Evolutionary conservation across 2,329 filamentous ascomycete species (phyloP).

Genomic region (Penicillium sp.): DNA sequence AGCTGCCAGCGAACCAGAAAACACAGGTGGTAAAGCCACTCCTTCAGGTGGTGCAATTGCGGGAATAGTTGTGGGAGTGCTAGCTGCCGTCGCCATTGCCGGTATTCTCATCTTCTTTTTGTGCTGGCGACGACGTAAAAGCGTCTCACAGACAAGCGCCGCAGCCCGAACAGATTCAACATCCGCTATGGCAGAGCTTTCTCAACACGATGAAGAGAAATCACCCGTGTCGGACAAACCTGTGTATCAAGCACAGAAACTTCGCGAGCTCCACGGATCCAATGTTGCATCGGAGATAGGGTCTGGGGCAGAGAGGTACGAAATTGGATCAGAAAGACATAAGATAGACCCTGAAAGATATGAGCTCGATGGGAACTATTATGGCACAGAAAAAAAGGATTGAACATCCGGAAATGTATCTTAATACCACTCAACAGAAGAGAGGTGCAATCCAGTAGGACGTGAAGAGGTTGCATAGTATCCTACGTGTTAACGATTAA

Average conservation of each 20-base stretch:
- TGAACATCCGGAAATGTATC: not conserved
- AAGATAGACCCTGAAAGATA: not conserved
- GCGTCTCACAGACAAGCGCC: not conserved
- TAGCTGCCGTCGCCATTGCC: not conserved
- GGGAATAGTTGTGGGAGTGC: not conserved
- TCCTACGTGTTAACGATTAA: no score
- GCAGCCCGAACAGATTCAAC: not conserved
- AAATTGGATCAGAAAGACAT: not conserved
- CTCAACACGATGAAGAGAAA: not conserved
- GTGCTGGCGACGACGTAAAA: not conserved
- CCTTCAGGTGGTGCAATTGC: not conserved
- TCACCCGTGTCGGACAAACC: not conserved
- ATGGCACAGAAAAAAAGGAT: not conserved
- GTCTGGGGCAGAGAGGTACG: not conserved
- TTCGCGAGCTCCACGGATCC: not conserved
- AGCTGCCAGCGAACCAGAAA: not conserved
- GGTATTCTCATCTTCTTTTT: not conserved
- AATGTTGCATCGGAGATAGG: not conserved
- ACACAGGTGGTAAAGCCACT: not conserved
- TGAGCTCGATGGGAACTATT: not conserved
- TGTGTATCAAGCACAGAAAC: not conserved
- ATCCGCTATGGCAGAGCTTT: not conserved
- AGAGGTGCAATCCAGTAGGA: no score
- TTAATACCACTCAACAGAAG: not conserved
- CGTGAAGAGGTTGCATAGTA: not conserved